These are phyloP conservation scores for Gracilaria gracilis DNA, from an alignment of 23 red algal species.

Conservation along the genomic window DNA sequence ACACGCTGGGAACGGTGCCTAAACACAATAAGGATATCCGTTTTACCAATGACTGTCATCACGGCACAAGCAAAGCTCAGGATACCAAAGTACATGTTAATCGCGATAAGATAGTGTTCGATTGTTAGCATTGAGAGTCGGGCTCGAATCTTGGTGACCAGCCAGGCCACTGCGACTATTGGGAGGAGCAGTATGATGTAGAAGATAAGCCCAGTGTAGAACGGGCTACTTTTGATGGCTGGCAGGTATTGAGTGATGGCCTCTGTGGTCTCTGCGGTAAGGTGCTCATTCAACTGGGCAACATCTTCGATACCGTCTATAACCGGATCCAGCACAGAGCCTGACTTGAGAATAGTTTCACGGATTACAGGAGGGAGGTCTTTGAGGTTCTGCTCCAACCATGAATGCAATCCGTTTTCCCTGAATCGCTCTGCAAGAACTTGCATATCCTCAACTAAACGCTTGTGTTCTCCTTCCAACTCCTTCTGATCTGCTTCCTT, in stretches of 20 bases:
- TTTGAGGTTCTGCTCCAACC: conserved; percentile 61
- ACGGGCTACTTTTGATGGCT: conserved; percentile 64
- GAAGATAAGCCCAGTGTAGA: conserved; percentile 77
- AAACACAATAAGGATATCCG: conserved; percentile 76
- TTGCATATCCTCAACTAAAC: conserved; percentile 56
- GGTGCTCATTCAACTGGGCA: conserved; percentile 63
- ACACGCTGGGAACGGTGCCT: conserved; percentile 63
- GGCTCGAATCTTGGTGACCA: conserved; percentile 56
- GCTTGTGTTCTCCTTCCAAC: conserved; percentile 56
- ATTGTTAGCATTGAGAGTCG: conserved; percentile 70
- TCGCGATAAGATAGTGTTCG: conserved; percentile 69
- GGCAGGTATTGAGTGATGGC: conserved; percentile 63
- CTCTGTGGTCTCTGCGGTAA: conserved; percentile 65
- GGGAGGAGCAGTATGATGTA: conserved; percentile 72
- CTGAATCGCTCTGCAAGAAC: conserved; percentile 54
- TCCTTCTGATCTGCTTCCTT: conserved; percentile 52
- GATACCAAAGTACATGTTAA: conserved; percentile 77
- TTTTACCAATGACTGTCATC: conserved; percentile 57
- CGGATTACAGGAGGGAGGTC: conserved; percentile 54
- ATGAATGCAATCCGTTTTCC: conserved; percentile 65
- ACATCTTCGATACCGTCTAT: conserved; percentile 67
- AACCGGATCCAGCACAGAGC: conserved; percentile 56
- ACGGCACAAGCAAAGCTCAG: conserved; percentile 63
- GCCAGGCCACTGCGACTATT: conserved; percentile 47
- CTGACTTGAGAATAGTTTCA: conserved; percentile 69